Evolutionary conservation across 2,329 filamentous ascomycete species (phyloP).

Genomic region (Alternaria burnsii): DNA sequence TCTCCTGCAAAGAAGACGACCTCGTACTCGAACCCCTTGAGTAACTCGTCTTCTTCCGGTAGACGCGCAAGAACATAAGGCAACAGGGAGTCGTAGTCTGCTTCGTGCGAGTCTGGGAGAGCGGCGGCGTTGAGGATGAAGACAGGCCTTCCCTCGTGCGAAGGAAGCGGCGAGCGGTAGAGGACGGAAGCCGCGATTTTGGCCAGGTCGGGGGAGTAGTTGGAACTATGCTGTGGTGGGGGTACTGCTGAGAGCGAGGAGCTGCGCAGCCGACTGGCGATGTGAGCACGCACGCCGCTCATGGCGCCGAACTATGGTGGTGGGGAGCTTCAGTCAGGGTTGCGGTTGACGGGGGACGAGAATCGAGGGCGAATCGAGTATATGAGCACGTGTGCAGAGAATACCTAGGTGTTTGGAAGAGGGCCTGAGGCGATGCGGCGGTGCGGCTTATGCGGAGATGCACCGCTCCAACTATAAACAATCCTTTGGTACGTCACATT

Average conservation of each 20-base stretch:
- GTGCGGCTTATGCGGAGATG: conserved; percentile 12
- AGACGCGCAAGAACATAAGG: conserved; percentile 64
- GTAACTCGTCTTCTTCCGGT: conserved; percentile 64
- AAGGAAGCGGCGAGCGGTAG: conserved; percentile 62
- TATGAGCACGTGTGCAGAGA: conserved; percentile 25
- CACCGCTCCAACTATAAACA: conserved; percentile 21
- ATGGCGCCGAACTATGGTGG: conserved; percentile 30
- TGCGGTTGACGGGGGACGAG: background rate
- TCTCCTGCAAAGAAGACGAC: conserved; percentile 67
- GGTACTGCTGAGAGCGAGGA: conserved; percentile 59
- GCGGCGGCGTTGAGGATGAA: conserved; percentile 65
- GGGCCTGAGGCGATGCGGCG: conserved; percentile 17
- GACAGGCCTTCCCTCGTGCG: conserved; percentile 59
- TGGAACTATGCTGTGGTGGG: conserved; percentile 55
- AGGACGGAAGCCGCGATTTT: conserved; percentile 62
- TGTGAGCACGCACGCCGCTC: conserved; percentile 50
- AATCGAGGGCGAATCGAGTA: conserved; percentile 7
- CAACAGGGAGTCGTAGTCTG: conserved; percentile 63
- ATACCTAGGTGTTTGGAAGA: conserved; percentile 2
- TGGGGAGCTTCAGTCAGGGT: conserved; percentile 5
- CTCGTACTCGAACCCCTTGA: conserved; percentile 63
- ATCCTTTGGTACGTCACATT: conserved; percentile 26
- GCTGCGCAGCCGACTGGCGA: conserved; percentile 51
- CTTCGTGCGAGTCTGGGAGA: conserved; percentile 63
- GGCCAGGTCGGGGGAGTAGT: conserved; percentile 60